A percentile compares a stretch with the other conserved stretches of the same genome.
These are phyloP conservation scores for Populus nigra DNA, from an alignment of 345 rosid species.

Conservation along the genomic window DNA sequence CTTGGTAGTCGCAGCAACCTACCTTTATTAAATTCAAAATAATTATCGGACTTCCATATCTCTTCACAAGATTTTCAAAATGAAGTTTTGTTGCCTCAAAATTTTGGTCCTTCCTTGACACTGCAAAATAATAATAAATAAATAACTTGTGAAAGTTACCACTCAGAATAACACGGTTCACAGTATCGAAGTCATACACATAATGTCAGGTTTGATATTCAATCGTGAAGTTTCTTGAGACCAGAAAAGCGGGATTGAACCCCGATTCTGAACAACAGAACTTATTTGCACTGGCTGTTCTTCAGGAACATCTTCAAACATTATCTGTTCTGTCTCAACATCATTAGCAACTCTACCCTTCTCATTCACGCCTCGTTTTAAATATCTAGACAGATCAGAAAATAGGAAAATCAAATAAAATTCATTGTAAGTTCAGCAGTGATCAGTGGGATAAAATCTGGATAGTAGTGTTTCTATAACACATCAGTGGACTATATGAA, in stretches of 20 bases:
- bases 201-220: slow-evolving; percentile 84
- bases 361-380: slow-evolving; percentile 91
- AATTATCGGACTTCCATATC: slow-evolving; percentile 92
- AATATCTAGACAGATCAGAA: slow-evolving; percentile 47
- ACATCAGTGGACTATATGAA: not conserved
- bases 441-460: not conserved
- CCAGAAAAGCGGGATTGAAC: slow-evolving; percentile 97
- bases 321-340: slow-evolving; percentile 97
- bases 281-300: slow-evolving; percentile 63
- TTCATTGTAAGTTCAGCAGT: slow-evolving; percentile 13
- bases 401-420: slow-evolving; percentile 14
- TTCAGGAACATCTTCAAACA: slow-evolving; percentile 72
- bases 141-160: slow-evolving; percentile 1
- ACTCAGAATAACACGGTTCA: not conserved
- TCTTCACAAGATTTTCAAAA: slow-evolving; percentile 77
- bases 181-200: slow-evolving; percentile 46
- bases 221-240: slow-evolving; percentile 91
- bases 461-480: not conserved
- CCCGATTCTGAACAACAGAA: slow-evolving; percentile 91
- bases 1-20: slow-evolving; percentile 12
- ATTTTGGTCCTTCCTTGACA: slow-evolving; percentile 68
- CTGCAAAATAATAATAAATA: slow-evolving; percentile 39
- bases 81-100: slow-evolving; percentile 89
- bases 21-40: slow-evolving; percentile 90
- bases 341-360: slow-evolving; percentile 98